Base-by-base conservation (phyloP, 371 early-diverging fungal species). In the Blastocladiella emersonii region DNA sequence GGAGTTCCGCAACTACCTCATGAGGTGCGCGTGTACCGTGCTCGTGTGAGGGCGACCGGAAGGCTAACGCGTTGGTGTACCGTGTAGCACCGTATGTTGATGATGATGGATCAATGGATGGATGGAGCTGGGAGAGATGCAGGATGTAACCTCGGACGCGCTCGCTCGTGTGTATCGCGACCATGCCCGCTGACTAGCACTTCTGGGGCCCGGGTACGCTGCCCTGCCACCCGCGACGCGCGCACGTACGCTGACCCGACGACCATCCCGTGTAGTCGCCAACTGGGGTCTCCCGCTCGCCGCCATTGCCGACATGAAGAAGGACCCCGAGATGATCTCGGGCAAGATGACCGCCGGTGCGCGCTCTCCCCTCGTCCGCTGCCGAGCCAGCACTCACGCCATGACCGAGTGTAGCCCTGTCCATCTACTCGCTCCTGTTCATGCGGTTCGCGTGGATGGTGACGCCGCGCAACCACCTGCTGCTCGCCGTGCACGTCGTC, bases 201-300 rank as follows among this genome's bases (percentile, higher is more conserved):
- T 59, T 59, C 8, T 59, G 60, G 60, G 60, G 60, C n/a, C 60
- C 60, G 7, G 60, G 60, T 59, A 36, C 23, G 60, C 60, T 27
- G 25, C 44, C 3, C 30, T 7, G 12, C 27, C 0, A 12, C 41
- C 1, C 23, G 17, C 19, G 10, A 0, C 8, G 12, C 27, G 17
- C 32, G 36, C 10, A 7, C 59, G 10, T 21, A 15, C n/a, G 6
- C 36, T 35, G 30, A 51, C 32, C n/a, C 57, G 57, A 53, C 2
- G 10, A 7, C 19, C 2, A 61, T 62, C 13, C 5, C 12, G 15
- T 25, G 19, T 57, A 68, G 90, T 90, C 39, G 95, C 91, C 61
- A 97, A 95, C 81, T 97, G 98, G 98, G 96, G 96, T 63, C 82
- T 97, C 61, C 98, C 98, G 56, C 67, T 92, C 51, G 97, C 97